These are phyloP conservation scores for Chytriomyces sp. DNA, from an alignment of 192 early-diverging fungal species.

Conservation along the genomic window DNA sequence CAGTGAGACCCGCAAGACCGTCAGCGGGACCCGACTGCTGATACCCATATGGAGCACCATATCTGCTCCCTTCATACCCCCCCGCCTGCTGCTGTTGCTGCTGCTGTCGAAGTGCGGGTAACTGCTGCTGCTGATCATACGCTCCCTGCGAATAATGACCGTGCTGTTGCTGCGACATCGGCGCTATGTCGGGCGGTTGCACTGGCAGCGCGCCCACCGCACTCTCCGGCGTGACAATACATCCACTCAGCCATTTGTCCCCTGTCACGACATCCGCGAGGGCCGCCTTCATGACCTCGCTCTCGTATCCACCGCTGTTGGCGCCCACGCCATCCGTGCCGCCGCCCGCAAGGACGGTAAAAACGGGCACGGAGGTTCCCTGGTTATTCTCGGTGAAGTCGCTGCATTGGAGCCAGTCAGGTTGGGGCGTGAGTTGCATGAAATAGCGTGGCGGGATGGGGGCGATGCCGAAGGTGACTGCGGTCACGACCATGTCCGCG, in stretches of 20 bases:
- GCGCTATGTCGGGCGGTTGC: neutral
- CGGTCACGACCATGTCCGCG: slow-evolving; percentile 2
- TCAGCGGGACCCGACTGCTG: no score
- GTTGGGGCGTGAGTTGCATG: neutral
- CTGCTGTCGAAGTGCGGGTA: neutral
- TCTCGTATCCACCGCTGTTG: neutral
- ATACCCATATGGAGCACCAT: no score
- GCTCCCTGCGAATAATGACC: no score
- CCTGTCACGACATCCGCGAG: slow-evolving; percentile 2
- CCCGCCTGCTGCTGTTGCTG: neutral
- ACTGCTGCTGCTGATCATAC: neutral
- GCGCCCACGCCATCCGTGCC: slow-evolving; percentile 7
- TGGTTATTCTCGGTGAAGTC: slow-evolving; percentile 17
- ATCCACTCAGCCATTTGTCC: slow-evolving; percentile 4
- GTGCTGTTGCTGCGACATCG: no score
- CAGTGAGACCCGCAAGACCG: no score
- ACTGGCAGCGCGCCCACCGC: neutral
- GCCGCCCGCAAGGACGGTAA: slow-evolving; percentile 16
- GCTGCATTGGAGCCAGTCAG: slow-evolving; percentile 2
- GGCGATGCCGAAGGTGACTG: neutral
- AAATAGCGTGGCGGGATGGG: slow-evolving; percentile 7
- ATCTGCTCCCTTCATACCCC: no score
- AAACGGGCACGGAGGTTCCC: neutral
- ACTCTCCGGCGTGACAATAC: neutral
- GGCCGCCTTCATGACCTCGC: slow-evolving; percentile 2